These are phyloP conservation scores for Exobasidium cylindrosporum DNA, from an alignment of 1,284 basidiomycete genomes.

Conservation along the genomic window DNA sequence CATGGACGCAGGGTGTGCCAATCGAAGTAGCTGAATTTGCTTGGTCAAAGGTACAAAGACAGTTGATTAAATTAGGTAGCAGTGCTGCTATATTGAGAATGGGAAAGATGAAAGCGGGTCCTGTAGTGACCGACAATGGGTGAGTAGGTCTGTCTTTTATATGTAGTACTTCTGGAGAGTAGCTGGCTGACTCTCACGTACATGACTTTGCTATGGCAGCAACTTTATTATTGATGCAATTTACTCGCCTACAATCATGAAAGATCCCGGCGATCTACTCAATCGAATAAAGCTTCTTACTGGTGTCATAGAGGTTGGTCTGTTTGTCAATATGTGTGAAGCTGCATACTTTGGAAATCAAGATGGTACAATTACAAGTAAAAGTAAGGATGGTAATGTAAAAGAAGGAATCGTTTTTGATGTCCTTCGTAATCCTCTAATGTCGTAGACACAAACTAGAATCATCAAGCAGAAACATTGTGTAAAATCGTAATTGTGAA, in stretches of 20 bases:
- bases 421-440: constrained; percentile 10
- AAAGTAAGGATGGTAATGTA: constrained; percentile 33
- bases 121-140: constrained; percentile 86
- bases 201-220: constrained; percentile 13
- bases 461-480: no score
- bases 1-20: constrained; percentile 82
- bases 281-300: constrained; percentile 60
- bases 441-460: neutral
- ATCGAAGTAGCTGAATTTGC: constrained; percentile 96
- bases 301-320: constrained; percentile 92
- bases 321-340: constrained; percentile 86
- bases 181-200: neutral
- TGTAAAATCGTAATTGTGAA: no score
- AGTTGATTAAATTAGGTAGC: constrained; percentile 44
- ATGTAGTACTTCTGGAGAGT: neutral
- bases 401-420: constrained; percentile 24
- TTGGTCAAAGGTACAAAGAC: constrained; percentile 68
- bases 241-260: constrained; percentile 44
- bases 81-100: constrained; percentile 40
- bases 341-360: constrained; percentile 93
- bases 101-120: constrained; percentile 70
- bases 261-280: constrained; percentile 39
- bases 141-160: constrained; percentile 53
- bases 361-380: constrained; percentile 43
- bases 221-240: constrained; percentile 51